Evolutionary conservation across 176 grass and related monocot genomes (phyloP).

Genomic region (Avena insularis): DNA sequence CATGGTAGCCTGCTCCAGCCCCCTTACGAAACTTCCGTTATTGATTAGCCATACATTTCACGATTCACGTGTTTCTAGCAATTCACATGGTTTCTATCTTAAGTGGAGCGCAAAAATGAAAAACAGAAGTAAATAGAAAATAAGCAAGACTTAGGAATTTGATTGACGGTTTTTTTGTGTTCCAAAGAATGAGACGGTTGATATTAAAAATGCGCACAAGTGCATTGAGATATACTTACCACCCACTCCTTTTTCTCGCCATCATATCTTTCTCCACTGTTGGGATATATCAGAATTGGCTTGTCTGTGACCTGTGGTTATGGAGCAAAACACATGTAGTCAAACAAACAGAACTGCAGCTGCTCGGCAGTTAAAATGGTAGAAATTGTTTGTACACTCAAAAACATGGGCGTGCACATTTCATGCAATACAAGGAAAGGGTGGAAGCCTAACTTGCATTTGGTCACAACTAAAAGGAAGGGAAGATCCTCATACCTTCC

Average conservation of each 20-base stretch:
- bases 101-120: not conserved
- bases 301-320: conserved; percentile 75
- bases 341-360: not conserved
- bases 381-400: not conserved
- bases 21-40: too few relatives aligned
- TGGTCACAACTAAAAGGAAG: not conserved
- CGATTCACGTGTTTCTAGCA: too few relatives aligned
- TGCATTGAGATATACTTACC: conserved; percentile 59
- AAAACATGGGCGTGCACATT: conserved; percentile 28
- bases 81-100: not conserved
- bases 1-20: too few relatives aligned
- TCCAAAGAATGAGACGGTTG: not conserved
- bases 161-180: not conserved
- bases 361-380: not conserved
- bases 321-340: not conserved
- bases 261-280: conserved; percentile 95
- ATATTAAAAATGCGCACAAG: not conserved
- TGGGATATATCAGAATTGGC: conserved; percentile 97
- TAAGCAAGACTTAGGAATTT: conserved; percentile 6
- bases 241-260: conserved; percentile 92
- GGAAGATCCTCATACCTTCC: conserved; percentile 57
- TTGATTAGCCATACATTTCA: too few relatives aligned
- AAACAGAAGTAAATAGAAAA: not conserved
- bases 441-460: conserved; percentile 1
- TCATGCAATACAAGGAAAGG: not conserved